A percentile compares a stretch with the other conserved stretches of the same genome.
These are phyloP conservation scores for Usnea hakonensis DNA, from an alignment of 495 filamentous ascomycete genomes.

Conservation along the genomic window DNA sequence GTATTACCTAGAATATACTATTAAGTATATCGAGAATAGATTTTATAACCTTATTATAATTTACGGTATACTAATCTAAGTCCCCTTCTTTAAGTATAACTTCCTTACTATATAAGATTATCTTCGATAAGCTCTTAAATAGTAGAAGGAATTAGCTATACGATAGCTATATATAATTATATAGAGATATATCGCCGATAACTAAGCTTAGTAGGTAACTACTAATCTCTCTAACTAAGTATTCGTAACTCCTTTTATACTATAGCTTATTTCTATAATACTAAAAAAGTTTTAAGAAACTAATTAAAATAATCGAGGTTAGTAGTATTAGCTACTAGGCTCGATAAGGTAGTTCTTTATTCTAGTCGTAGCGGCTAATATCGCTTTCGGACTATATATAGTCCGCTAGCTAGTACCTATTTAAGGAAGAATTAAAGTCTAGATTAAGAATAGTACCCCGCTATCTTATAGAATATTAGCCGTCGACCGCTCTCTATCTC, in stretches of 20 bases:
- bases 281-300: background rate
- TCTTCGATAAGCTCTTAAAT: background rate
- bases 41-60: background rate
- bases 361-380: background rate
- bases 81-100: background rate
- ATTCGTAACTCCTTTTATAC: background rate
- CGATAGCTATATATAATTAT: background rate
- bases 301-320: background rate
- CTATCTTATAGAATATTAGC: background rate
- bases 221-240: background rate
- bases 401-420: background rate
- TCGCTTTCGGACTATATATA: background rate
- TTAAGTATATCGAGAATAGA: background rate
- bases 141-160: background rate
- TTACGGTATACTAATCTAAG: background rate
- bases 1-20: background rate
- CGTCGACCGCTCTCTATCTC: background rate
- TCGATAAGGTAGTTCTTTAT: background rate
- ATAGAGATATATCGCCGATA: background rate
- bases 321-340: background rate
- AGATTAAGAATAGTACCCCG: background rate
- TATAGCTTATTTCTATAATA: background rate
- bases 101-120: background rate
- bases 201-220: background rate
- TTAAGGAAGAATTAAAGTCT: background rate